Conservation (phyloP, 2,329 filamentous ascomycete species). For the Apiospora aurea region DNA sequence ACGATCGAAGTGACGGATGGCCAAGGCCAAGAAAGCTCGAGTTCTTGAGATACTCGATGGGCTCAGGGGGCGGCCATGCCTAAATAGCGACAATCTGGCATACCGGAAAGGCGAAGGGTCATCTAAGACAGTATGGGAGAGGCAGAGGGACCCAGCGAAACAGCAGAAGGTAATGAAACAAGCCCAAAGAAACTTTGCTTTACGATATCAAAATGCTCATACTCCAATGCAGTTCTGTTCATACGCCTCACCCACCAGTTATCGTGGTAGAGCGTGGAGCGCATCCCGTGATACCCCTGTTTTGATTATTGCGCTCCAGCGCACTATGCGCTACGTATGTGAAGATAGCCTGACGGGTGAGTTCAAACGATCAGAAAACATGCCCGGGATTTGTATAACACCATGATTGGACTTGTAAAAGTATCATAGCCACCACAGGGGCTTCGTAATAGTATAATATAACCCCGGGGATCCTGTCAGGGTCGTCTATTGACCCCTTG, state of each 20-base stretch:
- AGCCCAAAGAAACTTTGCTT: slow-evolving; percentile 33
- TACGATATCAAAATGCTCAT: slow-evolving; percentile 37
- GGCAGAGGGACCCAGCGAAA: background rate
- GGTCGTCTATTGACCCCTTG: background rate
- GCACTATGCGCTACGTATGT: background rate
- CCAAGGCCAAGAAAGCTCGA: background rate
- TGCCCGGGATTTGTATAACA: background rate
- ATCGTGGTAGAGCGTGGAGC: background rate
- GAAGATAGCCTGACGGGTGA: slow-evolving; percentile 7
- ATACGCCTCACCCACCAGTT: background rate
- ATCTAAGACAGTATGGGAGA: background rate
- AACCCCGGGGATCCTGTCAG: background rate
- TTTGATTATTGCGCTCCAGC: background rate
- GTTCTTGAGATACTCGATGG: background rate
- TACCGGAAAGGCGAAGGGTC: background rate
- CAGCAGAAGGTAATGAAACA: slow-evolving; percentile 20
- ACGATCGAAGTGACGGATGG: slow-evolving; percentile 5
- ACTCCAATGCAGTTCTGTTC: slow-evolving; percentile 34
- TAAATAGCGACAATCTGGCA: background rate
- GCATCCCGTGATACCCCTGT: slow-evolving; percentile 7
- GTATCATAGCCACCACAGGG: too few relatives aligned
- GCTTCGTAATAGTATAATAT: background rate
- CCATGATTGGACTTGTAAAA: background rate
- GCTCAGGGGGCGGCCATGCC: background rate
- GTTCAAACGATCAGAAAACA: background rate